Evolutionary conservation across 345 rosid species (phyloP), one percentile per base, ranked within the genome.

Genomic region (Passiflora organensis): DNA sequence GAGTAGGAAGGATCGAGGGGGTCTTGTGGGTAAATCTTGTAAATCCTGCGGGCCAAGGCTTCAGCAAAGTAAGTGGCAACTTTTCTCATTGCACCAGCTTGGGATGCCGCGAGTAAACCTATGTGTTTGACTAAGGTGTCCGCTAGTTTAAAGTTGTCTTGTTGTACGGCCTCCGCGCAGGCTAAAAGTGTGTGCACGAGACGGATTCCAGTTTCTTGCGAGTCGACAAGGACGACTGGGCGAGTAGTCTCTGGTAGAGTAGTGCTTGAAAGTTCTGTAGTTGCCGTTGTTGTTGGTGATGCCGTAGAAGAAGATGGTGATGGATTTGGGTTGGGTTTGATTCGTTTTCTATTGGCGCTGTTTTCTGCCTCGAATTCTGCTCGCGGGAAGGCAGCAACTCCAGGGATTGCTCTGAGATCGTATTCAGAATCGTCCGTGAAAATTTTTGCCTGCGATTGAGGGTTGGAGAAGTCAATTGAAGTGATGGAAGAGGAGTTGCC

Each of bases 401-500:
- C 74, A 6, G 74, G 69, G 39, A 69, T 69, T 2, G 74, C 74
- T 43, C 74, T 42, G 32, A 69, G 69, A 58, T 63, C 73, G 34
- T 63, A 68, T 39, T 68, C 72, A 16, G 67, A 68, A 39, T 62
- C 64, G 50, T 62, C 73, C 14, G 10, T 23, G 55, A 68, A 62
- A 38, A 46, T 19, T 14, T 21, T 28, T n/a, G n/a, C n/a, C n/a
- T 1, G 68, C 56, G 5, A 63, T 44, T 54, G 28, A 25, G 37
- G 38, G 17, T 24, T 28, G 16, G 49, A 28, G 54, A 66, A 59
- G 36, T 24, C 38, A n/a, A 50, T 2, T 10, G 38, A 15, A 1
- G 51, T 15, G 25, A 63, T 36, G 13, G 37, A 2, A 32, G 71
- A 46, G 20, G 65, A 42, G 4, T 25, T 8, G 21, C 46, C 52